Percentiles rank a stretch among this genome's conserved stretches.
Evolutionary conservation across 768 basidiomycete species (phyloP).

Genomic region (Boletus vinaceobasis): DNA sequence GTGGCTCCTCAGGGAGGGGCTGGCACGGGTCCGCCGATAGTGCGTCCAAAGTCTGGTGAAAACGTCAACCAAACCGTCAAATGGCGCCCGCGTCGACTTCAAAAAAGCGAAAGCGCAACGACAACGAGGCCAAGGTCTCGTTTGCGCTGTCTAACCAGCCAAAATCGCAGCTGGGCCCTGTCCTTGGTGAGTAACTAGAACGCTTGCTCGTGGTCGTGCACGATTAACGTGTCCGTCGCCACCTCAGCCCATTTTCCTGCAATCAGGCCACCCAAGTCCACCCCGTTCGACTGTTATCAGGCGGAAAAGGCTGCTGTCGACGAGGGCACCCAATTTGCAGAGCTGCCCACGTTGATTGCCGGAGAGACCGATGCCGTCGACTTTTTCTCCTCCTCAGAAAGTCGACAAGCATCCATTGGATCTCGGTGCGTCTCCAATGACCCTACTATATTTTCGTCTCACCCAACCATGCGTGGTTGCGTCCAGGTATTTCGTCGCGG

Average conservation of each 20-base stretch:
- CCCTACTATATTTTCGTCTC: conserved; percentile 1
- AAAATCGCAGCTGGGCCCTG: conserved; percentile 43
- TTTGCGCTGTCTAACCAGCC: conserved; percentile 37
- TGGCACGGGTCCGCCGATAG: neutral
- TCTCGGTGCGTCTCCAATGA: conserved; percentile 55
- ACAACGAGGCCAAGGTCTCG: conserved; percentile 33
- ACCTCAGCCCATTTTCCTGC: conserved; percentile 62
- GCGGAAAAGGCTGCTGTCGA: conserved; percentile 30
- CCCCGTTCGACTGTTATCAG: conserved; percentile 59
- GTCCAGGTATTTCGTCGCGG: conserved; percentile 74
- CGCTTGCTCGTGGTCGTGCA: conserved; percentile 27
- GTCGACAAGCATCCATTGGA: conserved; percentile 47
- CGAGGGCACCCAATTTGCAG: conserved; percentile 31
- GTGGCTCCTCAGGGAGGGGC: conserved; percentile 7
- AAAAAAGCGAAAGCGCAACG: conserved; percentile 51
- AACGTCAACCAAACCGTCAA: conserved; percentile 14
- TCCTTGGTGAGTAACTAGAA: conserved; percentile 43
- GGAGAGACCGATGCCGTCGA: conserved; percentile 86
- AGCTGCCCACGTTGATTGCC: conserved; percentile 48
- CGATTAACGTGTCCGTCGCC: conserved; percentile 10
- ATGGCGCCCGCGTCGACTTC: conserved; percentile 27
- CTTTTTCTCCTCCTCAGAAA: conserved; percentile 66
- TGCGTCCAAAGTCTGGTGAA: conserved; percentile 3
- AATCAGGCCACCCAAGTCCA: conserved; percentile 52
- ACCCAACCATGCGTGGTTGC: neutral